Base-by-base conservation (phyloP, 225 moss, liverwort and hornwort species). In the Anthoceros angustus region DNA sequence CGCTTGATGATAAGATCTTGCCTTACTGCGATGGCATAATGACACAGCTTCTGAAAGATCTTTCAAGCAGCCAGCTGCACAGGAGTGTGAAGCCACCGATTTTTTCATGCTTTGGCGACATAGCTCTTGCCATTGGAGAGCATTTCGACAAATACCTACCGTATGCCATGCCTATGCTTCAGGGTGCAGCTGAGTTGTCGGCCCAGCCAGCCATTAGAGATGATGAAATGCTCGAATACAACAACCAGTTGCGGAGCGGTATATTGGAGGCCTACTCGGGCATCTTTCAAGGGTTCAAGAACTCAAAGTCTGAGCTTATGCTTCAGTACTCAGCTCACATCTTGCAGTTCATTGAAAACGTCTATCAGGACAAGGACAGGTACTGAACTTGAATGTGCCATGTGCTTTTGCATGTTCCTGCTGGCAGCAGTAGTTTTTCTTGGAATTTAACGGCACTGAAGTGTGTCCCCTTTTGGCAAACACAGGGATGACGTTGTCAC, bases 41-140 rank as follows among this genome's bases (percentile, higher is more conserved):
- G 65, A 65, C 65, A 65, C 65, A 65, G n/a, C n/a, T 65, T 24
- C 40, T 65, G 65, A 65, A 65, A n/a, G 65, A 65, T 40, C 65
- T 65, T 18, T 65, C 65, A 12, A 65, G 65, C 65, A 65, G 41
- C 40, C 65, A 65, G 39, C 39, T 65, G 6, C 65, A 65, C 41
- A 24, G 65, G 25, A 25, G 25, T 9, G 65, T 65, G 65, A 65
- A 65, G 65, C 65, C 65, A 4, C 65, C 65, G 12, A 66, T 41
- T 14, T 66, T 66, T 18, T 66, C 66, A 41, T 66, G 66, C 66
- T 66, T 66, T 20, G 39, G 66, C 16, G 66, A 66, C 15, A 66
- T 66, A 40, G 66, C 66, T 9, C 41, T 66, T 12, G 66, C 66
- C 10, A 66, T 66, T 42, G 66, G 39, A 24, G 39, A 66, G 66